Percentiles rank a stretch among this genome's conserved stretches.
Evolutionary conservation across 345 rosid species (phyloP).

Genomic region (Gossypium raimondii): DNA sequence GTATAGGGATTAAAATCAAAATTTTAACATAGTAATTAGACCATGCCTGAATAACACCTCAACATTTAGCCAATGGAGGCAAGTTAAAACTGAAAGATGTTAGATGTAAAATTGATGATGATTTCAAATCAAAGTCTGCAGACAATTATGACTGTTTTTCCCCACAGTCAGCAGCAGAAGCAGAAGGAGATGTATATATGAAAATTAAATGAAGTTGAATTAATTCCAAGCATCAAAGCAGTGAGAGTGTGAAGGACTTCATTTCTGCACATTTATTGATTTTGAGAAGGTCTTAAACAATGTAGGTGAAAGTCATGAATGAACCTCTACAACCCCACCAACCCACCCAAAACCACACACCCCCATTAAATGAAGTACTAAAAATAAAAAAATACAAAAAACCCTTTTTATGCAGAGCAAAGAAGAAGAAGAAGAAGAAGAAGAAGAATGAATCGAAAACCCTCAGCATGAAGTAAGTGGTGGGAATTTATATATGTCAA

Average conservation of each 20-base stretch:
- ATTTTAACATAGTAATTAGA: too few relatives aligned
- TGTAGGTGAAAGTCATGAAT: constrained; percentile 9
- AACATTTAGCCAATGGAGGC: neutral
- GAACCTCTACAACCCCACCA: neutral
- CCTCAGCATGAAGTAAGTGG: neutral
- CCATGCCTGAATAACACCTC: neutral
- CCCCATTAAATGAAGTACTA: constrained; percentile 5
- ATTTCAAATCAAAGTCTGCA: neutral
- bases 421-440: too few relatives aligned
- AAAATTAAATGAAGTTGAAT: neutral
- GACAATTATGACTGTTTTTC: neutral
- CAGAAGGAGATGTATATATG: neutral
- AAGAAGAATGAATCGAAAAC: neutral
- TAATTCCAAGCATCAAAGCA: neutral
- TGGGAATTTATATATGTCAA: neutral
- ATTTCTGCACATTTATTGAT: neutral
- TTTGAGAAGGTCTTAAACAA: neutral
- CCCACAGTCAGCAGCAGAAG: neutral
- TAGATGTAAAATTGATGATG: neutral
- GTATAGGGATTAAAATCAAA: too few relatives aligned
- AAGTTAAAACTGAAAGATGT: neutral
- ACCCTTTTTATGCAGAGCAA: neutral
- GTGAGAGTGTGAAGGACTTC: neutral
- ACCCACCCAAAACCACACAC: neutral
- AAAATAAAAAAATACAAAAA: neutral